Percentiles rank a stretch among this genome's conserved stretches.
Evolutionary conservation across 2,329 filamentous ascomycete species (phyloP).

Genomic region (Ophiostoma sp.): DNA sequence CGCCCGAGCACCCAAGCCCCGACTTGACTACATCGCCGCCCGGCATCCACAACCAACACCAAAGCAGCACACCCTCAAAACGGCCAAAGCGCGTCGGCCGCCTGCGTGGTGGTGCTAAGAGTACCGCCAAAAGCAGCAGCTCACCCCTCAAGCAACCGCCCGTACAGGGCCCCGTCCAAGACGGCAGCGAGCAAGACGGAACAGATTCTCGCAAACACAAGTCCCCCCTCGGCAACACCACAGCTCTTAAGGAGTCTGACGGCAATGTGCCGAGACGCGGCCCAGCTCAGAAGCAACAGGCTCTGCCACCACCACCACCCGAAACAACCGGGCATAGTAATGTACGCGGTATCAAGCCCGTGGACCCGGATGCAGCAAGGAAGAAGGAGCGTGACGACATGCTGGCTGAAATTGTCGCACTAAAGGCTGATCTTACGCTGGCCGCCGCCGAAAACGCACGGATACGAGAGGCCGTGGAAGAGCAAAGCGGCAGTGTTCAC

Average conservation of each 20-base stretch:
- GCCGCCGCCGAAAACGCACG: slow-evolving; percentile 55
- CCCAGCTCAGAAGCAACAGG: background rate
- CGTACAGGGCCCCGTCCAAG: slow-evolving; percentile 6
- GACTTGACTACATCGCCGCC: slow-evolving; percentile 50
- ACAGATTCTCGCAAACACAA: background rate
- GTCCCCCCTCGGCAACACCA: background rate
- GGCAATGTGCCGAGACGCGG: slow-evolving; percentile 5
- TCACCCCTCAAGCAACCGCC: slow-evolving; percentile 48
- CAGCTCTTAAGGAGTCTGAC: background rate
- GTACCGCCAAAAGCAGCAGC: slow-evolving; percentile 36
- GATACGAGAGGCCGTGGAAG: slow-evolving; percentile 33
- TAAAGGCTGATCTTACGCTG: slow-evolving; percentile 55
- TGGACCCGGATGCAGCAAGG: slow-evolving; percentile 45
- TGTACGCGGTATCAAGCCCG: slow-evolving; percentile 40
- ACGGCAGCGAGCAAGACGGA: background rate
- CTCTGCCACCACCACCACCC: too few species aligned
- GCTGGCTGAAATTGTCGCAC: slow-evolving; percentile 47
- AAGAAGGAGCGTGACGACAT: slow-evolving; percentile 49
- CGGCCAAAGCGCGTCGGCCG: slow-evolving; percentile 36
- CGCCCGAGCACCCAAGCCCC: slow-evolving; percentile 48
- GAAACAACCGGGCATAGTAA: background rate
- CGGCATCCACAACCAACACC: slow-evolving; percentile 47
- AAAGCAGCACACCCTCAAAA: slow-evolving; percentile 46
- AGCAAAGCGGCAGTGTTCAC: background rate
- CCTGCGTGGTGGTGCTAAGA: background rate